A percentile compares a stretch with the other conserved stretches of the same genome.
Evolutionary conservation across 2,329 filamentous ascomycete genomes (phyloP).

Genomic region (Aspergillus sp.): DNA sequence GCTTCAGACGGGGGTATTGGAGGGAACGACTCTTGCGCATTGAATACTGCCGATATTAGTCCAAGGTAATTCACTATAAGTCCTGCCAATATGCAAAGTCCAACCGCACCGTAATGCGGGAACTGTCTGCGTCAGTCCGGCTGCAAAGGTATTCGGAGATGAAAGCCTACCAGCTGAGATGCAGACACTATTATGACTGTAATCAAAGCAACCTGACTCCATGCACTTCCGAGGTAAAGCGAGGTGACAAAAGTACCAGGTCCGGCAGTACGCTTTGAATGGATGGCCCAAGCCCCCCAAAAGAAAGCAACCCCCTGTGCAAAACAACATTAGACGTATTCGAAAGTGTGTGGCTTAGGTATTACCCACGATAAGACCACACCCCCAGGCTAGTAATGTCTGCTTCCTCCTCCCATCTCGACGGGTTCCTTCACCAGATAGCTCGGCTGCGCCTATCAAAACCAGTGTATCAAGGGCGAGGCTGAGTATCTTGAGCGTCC

Average conservation of each 20-base stretch:
- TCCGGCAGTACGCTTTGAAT: conserved; percentile 36
- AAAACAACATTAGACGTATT: neutral
- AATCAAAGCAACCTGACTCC: conserved; percentile 36
- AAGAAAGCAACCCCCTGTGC: conserved; percentile 36
- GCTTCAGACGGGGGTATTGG: conserved; percentile 28
- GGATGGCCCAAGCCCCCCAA: conserved; percentile 34
- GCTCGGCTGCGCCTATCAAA: conserved; percentile 33
- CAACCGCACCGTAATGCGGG: conserved; percentile 38
- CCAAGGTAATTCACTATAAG: conserved; percentile 37
- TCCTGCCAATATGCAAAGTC: conserved; percentile 38
- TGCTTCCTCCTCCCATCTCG: conserved; percentile 26
- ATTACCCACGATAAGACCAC: conserved; percentile 30
- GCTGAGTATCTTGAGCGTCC: conserved; percentile 38
- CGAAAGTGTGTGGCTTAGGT: neutral
- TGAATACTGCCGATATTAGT: conserved; percentile 30
- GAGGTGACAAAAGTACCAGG: conserved; percentile 40
- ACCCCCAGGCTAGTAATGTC: conserved; percentile 28
- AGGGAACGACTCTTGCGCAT: conserved; percentile 34
- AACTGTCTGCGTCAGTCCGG: conserved; percentile 34
- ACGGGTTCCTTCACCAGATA: conserved; percentile 23
- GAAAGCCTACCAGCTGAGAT: conserved; percentile 39
- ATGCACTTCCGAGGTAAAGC: conserved; percentile 39
- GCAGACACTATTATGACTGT: conserved; percentile 35
- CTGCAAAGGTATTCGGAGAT: neutral
- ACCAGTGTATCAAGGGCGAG: conserved; percentile 44